Evolutionary conservation across 116 monocot species (phyloP), one percentile per base, ranked within the genome.

Genomic region (Papilionanthe hybrid): DNA sequence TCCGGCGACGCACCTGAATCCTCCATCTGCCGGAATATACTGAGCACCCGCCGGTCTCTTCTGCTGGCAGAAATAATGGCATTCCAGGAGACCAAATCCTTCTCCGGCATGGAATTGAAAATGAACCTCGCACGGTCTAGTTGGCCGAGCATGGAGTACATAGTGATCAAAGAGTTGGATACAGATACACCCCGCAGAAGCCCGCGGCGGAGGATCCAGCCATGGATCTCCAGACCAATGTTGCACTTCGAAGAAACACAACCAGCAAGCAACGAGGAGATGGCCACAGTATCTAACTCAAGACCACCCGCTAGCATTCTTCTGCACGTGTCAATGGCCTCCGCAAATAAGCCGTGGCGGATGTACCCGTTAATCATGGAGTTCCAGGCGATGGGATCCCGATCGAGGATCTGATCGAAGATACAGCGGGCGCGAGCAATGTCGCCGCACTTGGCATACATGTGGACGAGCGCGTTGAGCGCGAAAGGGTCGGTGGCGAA

Each of bases 381-480:
- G 48, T 89, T 93, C 90, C 92, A 92, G n/a, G 87, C 81, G 11
- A 92, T 83, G 5, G 76, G 25, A 48, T 96, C 94, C 2, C 80
- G 80, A 5, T 83, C 48, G 3, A 50, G 20, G 12, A 92, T 92
- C 20, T 55, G 42, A 49, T 89, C 87, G 72, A 96, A 96, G 20
- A 86, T 50, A 15, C 28, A 53, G 1, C 86, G 81, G 4, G 94
- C 88, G 25, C 68, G 79, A 25, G 30, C 20, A 37, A 93, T 89
- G 86, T 93, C 92, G 32, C 93, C 93, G 73, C 93, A 96, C 75
- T 90, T 96, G 43, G 96, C 87, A 72, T 93, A 93, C 87, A 93
- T 90, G 71, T 90, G 89, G 48, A 92, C 85, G 48, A 93, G 89
- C 0, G 92, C 88, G 47, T 93, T 92, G 32, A 90, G 87, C 15